Conservation (phyloP, 2,329 filamentous ascomycete genomes). For the Apiospora arundinis region DNA sequence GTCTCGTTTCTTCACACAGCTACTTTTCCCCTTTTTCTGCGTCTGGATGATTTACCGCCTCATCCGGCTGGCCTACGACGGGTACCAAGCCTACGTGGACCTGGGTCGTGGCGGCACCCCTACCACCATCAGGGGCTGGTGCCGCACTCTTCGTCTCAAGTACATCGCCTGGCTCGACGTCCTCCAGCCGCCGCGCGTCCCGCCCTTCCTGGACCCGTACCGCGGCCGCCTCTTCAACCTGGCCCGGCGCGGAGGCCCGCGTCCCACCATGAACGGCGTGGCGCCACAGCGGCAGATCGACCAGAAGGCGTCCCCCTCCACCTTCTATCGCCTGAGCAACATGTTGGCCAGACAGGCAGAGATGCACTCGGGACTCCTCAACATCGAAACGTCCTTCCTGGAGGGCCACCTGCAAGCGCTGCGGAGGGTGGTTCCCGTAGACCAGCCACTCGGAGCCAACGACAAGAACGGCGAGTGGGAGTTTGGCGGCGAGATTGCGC, state of each 20-base stretch:
- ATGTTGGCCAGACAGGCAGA: slow-evolving; percentile 13
- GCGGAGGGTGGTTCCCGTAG: background rate
- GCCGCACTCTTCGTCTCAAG: slow-evolving; percentile 6
- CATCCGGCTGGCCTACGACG: background rate
- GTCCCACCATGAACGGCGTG: slow-evolving; percentile 23
- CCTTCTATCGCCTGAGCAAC: slow-evolving; percentile 6
- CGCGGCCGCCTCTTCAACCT: slow-evolving; percentile 24
- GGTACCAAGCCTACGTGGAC: slow-evolving; percentile 19
- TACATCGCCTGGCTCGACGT: slow-evolving; percentile 21
- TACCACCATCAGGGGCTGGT: slow-evolving; percentile 22
- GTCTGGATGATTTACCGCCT: background rate
- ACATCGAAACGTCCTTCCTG: slow-evolving; percentile 22
- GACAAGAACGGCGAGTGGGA: background rate
- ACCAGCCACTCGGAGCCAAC: background rate
- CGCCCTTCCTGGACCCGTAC: slow-evolving; percentile 21
- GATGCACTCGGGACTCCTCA: background rate
- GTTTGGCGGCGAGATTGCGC: slow-evolving; percentile 26
- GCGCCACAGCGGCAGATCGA: slow-evolving; percentile 26
- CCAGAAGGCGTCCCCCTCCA: slow-evolving; percentile 25
- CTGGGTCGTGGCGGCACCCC: slow-evolving; percentile 24
- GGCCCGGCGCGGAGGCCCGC: slow-evolving; percentile 18
- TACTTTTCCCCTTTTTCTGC: background rate
- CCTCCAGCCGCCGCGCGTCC: slow-evolving; percentile 20
- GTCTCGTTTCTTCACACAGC: background rate
- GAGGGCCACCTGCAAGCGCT: slow-evolving; percentile 21